Base-by-base conservation (phyloP, 768 basidiomycete species). In the Naganishia randhawae region DNA sequence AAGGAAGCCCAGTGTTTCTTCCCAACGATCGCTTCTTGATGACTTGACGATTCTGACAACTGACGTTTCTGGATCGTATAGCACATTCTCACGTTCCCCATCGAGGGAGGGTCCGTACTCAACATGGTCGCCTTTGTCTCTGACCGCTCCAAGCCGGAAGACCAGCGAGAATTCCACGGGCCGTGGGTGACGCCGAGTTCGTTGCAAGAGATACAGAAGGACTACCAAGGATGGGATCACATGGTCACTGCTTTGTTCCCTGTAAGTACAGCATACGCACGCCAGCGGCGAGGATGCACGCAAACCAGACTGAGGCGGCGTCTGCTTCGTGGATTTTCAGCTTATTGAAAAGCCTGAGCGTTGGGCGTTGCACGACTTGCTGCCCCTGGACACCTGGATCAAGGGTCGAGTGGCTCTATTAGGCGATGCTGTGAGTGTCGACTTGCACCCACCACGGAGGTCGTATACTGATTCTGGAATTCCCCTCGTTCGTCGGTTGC, bases 41-140 rank as follows among this genome's bases (percentile, higher is more conserved):
- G n/a, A n/a, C n/a, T n/a, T n/a, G n/a, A n/a, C n/a, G n/a, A n/a
- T n/a, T n/a, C n/a, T 22, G 45, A 48, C 45, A 6, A n/a, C 45
- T 13, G 6, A 1, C 45, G 4, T 42, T 6, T 13, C 11, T 13
- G 1, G 7, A 3, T 5, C 45, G 19, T 22, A 19, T 22, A 61
- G 57, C 63, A 64, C 45, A 64, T 64, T 29, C 63, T 64, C 27
- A 64, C 63, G 5, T 64, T 64, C 45, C 63, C 63, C 22, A 51
- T 64, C 63, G 50, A 64, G 10, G 31, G 29, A 3, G 45, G 45
- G 5, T 3, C 17, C 17, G 19, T 19, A 31, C 48, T 64, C 17
- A 64, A 64, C 50, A 48, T 64, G 31, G 63, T 64, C 50, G 63
- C 48, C n/a, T 64, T 64, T 50, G 45, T 64, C 39, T 61, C 57